Conservation (phyloP, 208 protist genomes). For the Histomonas meleagridis region DNA sequence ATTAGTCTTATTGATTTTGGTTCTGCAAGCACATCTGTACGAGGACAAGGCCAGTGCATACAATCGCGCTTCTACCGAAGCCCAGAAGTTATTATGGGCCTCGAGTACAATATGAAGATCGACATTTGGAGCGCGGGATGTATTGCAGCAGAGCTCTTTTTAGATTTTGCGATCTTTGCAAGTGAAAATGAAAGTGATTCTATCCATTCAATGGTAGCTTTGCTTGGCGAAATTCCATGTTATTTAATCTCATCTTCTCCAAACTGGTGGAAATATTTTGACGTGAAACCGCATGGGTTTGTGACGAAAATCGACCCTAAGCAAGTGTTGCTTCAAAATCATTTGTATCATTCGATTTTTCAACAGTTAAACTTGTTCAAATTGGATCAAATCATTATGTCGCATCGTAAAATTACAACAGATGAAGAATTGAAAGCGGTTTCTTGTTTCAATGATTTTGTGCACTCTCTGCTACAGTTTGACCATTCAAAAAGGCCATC, state of each 20-base stretch:
- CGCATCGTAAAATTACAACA: background rate
- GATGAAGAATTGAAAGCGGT: background rate
- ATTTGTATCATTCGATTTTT: conserved; percentile 21
- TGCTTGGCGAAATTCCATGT: background rate
- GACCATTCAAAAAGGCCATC: conserved; percentile 40
- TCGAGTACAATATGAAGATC: background rate
- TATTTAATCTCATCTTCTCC: background rate
- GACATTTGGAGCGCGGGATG: conserved; percentile 23
- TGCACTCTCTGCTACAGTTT: conserved; percentile 43
- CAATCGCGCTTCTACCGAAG: conserved; percentile 75
- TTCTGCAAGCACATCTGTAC: conserved; percentile 60
- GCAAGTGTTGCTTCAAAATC: background rate
- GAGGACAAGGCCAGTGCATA: conserved; percentile 76
- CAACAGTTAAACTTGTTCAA: background rate
- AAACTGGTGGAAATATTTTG: conserved; percentile 11
- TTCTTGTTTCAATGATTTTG: conserved; percentile 40
- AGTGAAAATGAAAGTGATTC: background rate
- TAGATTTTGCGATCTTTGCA: conserved; percentile 33
- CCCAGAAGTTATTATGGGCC: conserved; percentile 64
- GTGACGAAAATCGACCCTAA: background rate
- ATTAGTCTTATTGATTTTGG: conserved; percentile 55
- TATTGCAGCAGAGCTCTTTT: background rate
- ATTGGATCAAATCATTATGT: background rate
- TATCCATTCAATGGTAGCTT: background rate
- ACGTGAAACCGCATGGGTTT: background rate